Base-by-base conservation (phyloP, 805 yeast genomes). In the Priceomyces carsonii region DNA sequence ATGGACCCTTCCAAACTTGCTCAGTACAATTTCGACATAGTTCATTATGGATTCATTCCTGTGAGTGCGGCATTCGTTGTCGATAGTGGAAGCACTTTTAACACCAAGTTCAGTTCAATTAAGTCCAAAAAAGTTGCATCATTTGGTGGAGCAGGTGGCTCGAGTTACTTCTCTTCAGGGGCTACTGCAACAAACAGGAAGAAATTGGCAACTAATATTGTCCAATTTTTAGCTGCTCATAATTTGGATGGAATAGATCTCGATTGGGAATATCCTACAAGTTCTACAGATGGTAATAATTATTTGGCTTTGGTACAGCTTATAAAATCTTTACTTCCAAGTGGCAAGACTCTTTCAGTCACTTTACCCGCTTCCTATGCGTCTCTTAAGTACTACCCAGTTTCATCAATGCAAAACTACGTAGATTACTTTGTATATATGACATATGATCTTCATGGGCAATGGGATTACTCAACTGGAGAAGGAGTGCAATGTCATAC, bases 181-280 rank as follows among this genome's bases (percentile, higher is more conserved):
- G 50, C 45, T 13, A 26, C 38, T 19, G 15, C 38, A 6, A 32
- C 32, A 9, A 33, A 35, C 9, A 41, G 43, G 18, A 32, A 41
- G 3, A 37, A 35, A 7, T 47, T 50, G 29, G 53, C 51, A 7
- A 38, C 26, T 21, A 45, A 38, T 30, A 25, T 50, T 14, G 41
- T 38, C 9, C 22, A 22, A 1, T 48, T 50, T 31, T 25, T 47
- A 15, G 27, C 33, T 2, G 32, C 32, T 16, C 22, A 50, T 18
- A 33, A 29, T 4, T 42, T 50, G 26, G 53, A 47, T 38, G 55
- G 55, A 16, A 33, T 45, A 26, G 43, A 50, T 38, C 39, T 50
- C 6, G 53, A 50, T 34, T 50, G 55, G 55, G 55, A 50, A 36
- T 50, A 40, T 20, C 55, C 55, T 15, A 19, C 28, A 25, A 38